Base-by-base conservation (phyloP, 2,329 filamentous ascomycete species). In the Laburnicola sp. region DNA sequence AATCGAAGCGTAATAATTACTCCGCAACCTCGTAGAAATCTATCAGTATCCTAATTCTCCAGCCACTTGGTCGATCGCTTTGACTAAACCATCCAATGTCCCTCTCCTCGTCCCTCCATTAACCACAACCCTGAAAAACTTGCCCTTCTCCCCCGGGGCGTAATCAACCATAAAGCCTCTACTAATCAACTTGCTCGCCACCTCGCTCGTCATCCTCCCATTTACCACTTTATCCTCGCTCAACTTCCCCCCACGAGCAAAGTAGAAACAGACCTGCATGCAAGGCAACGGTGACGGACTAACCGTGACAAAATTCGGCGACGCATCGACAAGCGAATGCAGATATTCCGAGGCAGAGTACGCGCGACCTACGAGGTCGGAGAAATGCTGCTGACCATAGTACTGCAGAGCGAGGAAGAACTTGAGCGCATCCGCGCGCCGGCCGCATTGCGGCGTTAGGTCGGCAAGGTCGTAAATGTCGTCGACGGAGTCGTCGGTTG, bases 191-290 rank as follows among this genome's bases (percentile, higher is more conserved):
- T 69, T 74, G 51, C 76, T 72, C 4, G 80, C 79, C 41, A 88
- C 79, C 34, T 74, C 71, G 57, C 77, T 78, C 3, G 86, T 89
- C 4, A 78, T 67, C 59, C 70, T 75, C 45, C 80, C 80, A 66
- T 86, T 87, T 45, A 68, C 70, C 49, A 76, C 74, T 50, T 51
- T 60, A 49, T 78, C 75, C 9, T 66, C 64, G 1, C 72, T 66
- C 48, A 88, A 57, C 50, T 72, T 63, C 2, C 85, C 83, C 1
- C 77, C 77, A 0, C 83, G 83, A 0, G 86, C 84, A 65, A 89
- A 91, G 71, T 96, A 96, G 72, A 97, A 97, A 77, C 93, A 97
- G 22, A 97, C 88, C 75, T 97, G 94, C 69, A 96, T 76, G 74
- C 93, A 97, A 10, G 69, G 70, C 40, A 92, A 86, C 25, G 91